Evolutionary conservation across 768 basidiomycete genomes (phyloP).

Genomic region (Lactarius hatsudake): DNA sequence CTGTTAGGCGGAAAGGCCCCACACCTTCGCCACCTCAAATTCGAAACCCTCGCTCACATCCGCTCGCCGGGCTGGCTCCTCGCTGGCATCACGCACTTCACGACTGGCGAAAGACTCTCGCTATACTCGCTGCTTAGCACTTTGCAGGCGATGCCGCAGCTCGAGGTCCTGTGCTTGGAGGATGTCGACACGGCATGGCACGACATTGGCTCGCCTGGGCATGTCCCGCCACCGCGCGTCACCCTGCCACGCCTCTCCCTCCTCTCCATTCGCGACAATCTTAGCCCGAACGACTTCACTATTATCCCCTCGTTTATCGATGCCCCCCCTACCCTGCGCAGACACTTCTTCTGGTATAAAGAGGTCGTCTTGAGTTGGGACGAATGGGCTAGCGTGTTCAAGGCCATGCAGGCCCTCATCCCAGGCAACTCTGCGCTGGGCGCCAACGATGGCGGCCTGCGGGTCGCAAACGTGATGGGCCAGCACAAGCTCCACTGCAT

Average conservation of each 20-base stretch:
- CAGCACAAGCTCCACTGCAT: neutral
- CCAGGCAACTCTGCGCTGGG: conserved; percentile 4
- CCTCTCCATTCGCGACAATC: conserved; percentile 9
- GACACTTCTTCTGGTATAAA: conserved; percentile 16
- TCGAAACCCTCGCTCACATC: neutral
- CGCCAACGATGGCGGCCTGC: neutral
- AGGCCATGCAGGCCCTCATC: neutral
- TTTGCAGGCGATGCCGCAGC: conserved; percentile 13
- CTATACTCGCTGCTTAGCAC: neutral
- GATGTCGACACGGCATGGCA: conserved; percentile 5
- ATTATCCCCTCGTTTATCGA: conserved; percentile 1
- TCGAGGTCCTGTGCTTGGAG: conserved; percentile 13
- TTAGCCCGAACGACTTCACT: conserved; percentile 3
- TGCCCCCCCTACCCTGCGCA: conserved; percentile 13
- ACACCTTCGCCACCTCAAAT: conserved; percentile 6
- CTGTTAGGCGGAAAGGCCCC: conserved; percentile 14
- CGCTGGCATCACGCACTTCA: conserved; percentile 10
- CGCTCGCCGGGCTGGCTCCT: conserved; percentile 15
- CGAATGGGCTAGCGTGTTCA: neutral
- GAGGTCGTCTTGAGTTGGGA: conserved; percentile 4
- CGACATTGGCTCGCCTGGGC: neutral
- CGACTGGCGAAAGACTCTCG: neutral
- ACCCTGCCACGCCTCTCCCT: conserved; percentile 8
- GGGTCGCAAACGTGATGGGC: neutral
- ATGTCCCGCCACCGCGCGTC: neutral